Evolutionary conservation across 805 yeast species (phyloP).

Genomic region (Wickerhamiella domercqiae): DNA sequence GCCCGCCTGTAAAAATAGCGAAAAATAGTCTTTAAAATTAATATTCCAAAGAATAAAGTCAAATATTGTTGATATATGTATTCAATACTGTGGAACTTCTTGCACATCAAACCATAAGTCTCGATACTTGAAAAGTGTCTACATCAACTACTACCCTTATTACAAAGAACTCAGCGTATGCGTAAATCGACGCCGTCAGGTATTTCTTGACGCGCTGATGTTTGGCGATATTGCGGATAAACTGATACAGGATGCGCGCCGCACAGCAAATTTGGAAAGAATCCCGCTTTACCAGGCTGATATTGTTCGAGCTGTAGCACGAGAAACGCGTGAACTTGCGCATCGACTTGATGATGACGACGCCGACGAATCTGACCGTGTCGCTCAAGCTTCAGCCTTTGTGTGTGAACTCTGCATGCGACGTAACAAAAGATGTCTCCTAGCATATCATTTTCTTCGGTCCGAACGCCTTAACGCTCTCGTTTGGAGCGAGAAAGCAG

Average conservation of each 20-base stretch:
- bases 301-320: slow-evolving; percentile 47
- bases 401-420: slow-evolving; percentile 65
- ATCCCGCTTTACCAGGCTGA: slow-evolving; percentile 63
- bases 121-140: too few species aligned
- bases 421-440: slow-evolving; percentile 74
- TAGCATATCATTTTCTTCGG: slow-evolving; percentile 68
- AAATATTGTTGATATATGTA: too few species aligned
- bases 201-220: too few species aligned
- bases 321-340: slow-evolving; percentile 40
- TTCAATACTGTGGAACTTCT: too few species aligned
- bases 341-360: slow-evolving; percentile 34
- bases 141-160: too few species aligned
- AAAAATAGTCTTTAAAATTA: too few species aligned
- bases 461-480: slow-evolving; percentile 49
- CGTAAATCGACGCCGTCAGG: too few species aligned
- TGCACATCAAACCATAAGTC: too few species aligned
- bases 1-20: too few species aligned
- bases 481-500: slow-evolving; percentile 43
- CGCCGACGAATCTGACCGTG: slow-evolving; percentile 35
- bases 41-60: too few species aligned
- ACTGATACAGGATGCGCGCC: slow-evolving; percentile 69
- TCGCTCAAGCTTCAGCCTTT: slow-evolving; percentile 28
- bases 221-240: slow-evolving; percentile 80
- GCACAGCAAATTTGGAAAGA: slow-evolving; percentile 49
- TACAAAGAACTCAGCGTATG: too few species aligned